Evolutionary conservation across 805 yeast species (phyloP).

Genomic region (Spencermartinsiella europaea): DNA sequence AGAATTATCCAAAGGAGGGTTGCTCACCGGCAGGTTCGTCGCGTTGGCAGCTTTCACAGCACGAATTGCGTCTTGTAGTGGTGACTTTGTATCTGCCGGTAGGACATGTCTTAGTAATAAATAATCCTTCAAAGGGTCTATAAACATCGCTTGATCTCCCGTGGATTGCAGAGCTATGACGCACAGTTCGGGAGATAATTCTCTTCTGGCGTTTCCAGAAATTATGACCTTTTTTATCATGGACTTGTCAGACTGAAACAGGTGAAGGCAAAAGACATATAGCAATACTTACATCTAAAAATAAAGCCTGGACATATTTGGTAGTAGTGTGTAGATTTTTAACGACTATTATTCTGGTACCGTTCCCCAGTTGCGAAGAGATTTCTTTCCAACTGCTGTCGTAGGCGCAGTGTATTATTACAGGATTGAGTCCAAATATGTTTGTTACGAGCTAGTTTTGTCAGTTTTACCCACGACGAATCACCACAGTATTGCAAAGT

Average conservation of each 20-base stretch:
- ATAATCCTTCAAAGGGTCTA: background rate
- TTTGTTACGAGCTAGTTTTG: background rate
- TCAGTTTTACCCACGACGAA: background rate
- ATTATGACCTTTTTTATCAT: background rate
- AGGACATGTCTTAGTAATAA: background rate
- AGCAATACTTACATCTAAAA: constrained; percentile 4
- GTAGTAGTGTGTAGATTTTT: constrained; percentile 1
- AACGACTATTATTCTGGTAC: constrained; percentile 2
- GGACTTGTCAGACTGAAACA: too few relatives aligned
- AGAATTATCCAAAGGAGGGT: background rate
- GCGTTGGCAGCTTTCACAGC: background rate
- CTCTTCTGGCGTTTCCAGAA: background rate
- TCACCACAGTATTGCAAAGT: background rate
- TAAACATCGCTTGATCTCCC: background rate
- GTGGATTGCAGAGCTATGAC: background rate
- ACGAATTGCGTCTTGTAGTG: background rate
- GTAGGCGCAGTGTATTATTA: constrained; percentile 2
- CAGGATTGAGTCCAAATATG: background rate
- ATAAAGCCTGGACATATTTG: constrained; percentile 4
- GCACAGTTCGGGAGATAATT: background rate
- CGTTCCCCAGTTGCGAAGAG: background rate
- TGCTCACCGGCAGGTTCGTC: background rate
- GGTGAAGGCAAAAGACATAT: too few relatives aligned
- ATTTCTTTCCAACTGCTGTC: constrained; percentile 7
- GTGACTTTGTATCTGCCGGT: background rate